Evolutionary conservation across 106 monocot species (phyloP), one percentile per base, ranked within the genome.

Genomic region (Platanthera zijinensis): DNA sequence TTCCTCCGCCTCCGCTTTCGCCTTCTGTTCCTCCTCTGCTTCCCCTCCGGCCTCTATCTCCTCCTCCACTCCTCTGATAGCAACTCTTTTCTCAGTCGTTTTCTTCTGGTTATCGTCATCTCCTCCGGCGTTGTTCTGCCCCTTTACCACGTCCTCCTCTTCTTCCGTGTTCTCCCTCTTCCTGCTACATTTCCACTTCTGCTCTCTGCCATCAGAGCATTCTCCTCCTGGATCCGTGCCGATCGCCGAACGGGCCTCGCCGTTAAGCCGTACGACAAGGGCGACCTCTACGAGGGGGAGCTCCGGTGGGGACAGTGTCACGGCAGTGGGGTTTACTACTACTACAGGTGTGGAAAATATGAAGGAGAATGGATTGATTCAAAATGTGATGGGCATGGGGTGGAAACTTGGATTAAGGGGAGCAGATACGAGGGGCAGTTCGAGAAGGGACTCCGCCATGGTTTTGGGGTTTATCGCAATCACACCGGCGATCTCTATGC

Each of bases 241-340:
- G 61, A 61, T 18, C 61, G 61, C n/a, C 61, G 61, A 6, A 61
- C 11, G 2, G 61, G 61, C 61, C n/a, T 13, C 61, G 71, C 56
- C 32, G 32, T 32, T 2, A 0, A 32, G 32, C 32, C 32, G 32
- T 32, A 32, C 32, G 2, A 32, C 32, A 32, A 32, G 0, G 32
- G 32, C 1, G 32, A 32, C 2, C 1, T 32, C 32, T 32, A 32
- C 32, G 32, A 32, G 32, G 32, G 32, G 32, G 32, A 32, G 32
- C 32, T 32, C 32, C 32, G 32, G 32, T 0, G 32, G 12, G 78
- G 78, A 15, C 54, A 57, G 78, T 78, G 78, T 12, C 46, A 63
- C 9, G 78, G 78, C 56, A 72, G 78, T 18, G 78, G 78, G 72
- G 78, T 78, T 45, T 78, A 78, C 39, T 72, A 78, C 48, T 78